Conservation (phyloP, 1,139 yeast species). For the Lodderomyces margitis region DNA sequence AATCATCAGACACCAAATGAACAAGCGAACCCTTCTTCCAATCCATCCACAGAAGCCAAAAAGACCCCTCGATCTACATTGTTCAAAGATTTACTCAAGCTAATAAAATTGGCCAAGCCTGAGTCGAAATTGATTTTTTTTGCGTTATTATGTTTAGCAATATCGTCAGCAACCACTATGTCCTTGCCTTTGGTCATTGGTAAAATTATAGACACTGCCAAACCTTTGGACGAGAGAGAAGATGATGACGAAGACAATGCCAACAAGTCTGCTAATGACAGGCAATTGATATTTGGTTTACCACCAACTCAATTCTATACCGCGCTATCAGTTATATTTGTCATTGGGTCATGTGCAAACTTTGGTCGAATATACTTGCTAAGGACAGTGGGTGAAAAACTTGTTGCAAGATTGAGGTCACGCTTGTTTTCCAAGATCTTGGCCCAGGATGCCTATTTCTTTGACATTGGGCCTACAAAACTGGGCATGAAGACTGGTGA, state of each 20-base stretch:
- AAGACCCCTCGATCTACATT: slow-evolving; percentile 3
- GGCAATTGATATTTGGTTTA: slow-evolving; percentile 29
- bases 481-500: slow-evolving; percentile 79
- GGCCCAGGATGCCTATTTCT: slow-evolving; percentile 88
- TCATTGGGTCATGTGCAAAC: slow-evolving; percentile 72
- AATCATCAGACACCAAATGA: neutral
- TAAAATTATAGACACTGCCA: slow-evolving; percentile 47
- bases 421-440: slow-evolving; percentile 72
- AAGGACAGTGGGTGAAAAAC: slow-evolving; percentile 77
- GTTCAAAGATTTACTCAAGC: slow-evolving; percentile 24
- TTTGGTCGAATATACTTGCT: slow-evolving; percentile 76
- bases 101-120: slow-evolving; percentile 38
- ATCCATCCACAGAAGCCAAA: neutral
- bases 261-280: slow-evolving; percentile 8
- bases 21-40: neutral
- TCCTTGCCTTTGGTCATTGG: slow-evolving; percentile 83
- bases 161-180: slow-evolving; percentile 53
- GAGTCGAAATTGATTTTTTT: slow-evolving; percentile 31
- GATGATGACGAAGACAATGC: slow-evolving; percentile 18
- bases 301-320: slow-evolving; percentile 33
- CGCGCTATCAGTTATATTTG: slow-evolving; percentile 47
- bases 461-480: slow-evolving; percentile 66
- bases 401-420: slow-evolving; percentile 80
- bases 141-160: slow-evolving; percentile 65
- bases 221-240: slow-evolving; percentile 19